These are phyloP conservation scores for Hordeum pubiflorum DNA, from an alignment of 202 grass and related monocot species.

Conservation along the genomic window DNA sequence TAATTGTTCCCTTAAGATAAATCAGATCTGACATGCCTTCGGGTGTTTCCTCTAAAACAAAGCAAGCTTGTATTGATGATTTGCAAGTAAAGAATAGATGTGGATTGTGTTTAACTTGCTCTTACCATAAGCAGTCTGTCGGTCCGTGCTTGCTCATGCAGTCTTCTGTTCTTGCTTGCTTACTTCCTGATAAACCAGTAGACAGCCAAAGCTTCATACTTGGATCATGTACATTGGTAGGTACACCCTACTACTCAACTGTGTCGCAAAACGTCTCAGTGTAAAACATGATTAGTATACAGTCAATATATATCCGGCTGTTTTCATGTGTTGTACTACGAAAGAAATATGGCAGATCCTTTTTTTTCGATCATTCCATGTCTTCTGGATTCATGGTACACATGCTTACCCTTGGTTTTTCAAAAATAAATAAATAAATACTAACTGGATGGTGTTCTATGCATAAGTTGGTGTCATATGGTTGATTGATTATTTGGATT, in stretches of 20 bases:
- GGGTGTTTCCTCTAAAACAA: neutral
- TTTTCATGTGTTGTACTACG: neutral
- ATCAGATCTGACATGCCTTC: neutral
- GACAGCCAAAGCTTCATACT: neutral
- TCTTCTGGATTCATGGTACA: neutral
- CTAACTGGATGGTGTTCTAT: neutral
- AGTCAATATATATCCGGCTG: neutral
- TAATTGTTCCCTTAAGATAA: neutral
- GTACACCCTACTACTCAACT: constrained; percentile 3
- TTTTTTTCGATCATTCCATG: neutral
- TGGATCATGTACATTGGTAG: neutral
- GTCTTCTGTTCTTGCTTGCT: neutral
- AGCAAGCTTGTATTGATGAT: neutral
- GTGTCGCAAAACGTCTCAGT: neutral
- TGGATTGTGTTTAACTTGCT: neutral
- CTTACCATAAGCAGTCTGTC: neutral
- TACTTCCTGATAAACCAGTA: neutral
- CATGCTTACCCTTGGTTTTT: neutral
- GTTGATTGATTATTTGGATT: neutral
- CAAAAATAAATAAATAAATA: neutral
- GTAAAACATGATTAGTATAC: neutral
- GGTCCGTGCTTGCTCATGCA: neutral
- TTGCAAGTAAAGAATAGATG: neutral
- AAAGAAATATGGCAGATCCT: neutral
- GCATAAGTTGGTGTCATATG: neutral